These are phyloP conservation scores for Viscum album DNA, from an alignment of 177 flowering plant genomes.

Conservation along the genomic window DNA sequence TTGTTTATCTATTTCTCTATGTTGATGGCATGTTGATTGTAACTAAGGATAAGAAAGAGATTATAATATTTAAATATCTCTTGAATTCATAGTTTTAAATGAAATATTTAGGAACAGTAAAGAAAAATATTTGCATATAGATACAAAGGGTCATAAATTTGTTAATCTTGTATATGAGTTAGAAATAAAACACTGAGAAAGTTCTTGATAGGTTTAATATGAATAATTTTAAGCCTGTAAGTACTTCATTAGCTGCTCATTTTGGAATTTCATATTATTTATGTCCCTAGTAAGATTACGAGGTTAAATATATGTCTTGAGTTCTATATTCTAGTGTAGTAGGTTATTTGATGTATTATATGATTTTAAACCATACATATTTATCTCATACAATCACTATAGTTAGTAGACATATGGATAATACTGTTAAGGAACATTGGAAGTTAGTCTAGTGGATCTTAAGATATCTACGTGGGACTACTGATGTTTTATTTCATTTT, in stretches of 20 bases:
- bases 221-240: neutral
- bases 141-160: neutral
- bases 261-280: neutral
- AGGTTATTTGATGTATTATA: conserved; percentile 18
- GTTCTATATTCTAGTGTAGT: conserved; percentile 14
- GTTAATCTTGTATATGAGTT: neutral
- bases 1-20: too few species aligned
- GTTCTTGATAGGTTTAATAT: neutral
- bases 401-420: too few species aligned
- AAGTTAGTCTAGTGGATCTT: too few species aligned
- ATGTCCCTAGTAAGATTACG: neutral
- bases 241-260: neutral
- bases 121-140: neutral
- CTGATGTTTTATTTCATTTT: too few species aligned
- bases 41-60: too few species aligned
- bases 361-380: neutral
- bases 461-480: too few species aligned
- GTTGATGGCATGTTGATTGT: too few species aligned
- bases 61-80: too few species aligned
- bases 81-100: too few species aligned
- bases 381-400: too few species aligned
- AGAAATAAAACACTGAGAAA: neutral
- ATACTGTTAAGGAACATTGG: too few species aligned
- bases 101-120: neutral
- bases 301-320: neutral